Evolutionary conservation across 352 stramenopile genomes (phyloP).

Genomic region (Phytophthora citricola): DNA sequence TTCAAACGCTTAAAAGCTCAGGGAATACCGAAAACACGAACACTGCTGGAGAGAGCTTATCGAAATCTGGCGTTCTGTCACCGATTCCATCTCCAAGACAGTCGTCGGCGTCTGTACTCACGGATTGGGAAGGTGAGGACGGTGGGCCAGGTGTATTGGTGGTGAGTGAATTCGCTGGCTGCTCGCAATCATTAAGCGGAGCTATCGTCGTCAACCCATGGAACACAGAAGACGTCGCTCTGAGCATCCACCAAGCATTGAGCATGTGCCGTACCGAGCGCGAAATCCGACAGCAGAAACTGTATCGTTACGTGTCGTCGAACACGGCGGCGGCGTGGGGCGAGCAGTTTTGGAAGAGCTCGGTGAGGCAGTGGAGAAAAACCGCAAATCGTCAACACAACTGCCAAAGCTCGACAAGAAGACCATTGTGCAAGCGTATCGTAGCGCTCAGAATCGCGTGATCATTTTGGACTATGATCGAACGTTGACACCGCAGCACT

Average conservation of each 20-base stretch:
- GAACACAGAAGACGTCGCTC: constrained; percentile 87
- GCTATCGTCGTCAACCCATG: constrained; percentile 90
- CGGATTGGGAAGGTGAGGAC: constrained; percentile 82
- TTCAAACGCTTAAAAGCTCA: neutral
- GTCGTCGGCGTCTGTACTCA: constrained; percentile 51
- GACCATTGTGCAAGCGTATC: constrained; percentile 71
- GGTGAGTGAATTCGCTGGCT: constrained; percentile 90
- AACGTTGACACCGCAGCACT: constrained; percentile 81
- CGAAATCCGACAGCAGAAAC: constrained; percentile 89
- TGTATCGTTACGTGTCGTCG: constrained; percentile 89
- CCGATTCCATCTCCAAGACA: constrained; percentile 34
- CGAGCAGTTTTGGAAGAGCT: constrained; percentile 84
- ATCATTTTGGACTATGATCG: constrained; percentile 92
- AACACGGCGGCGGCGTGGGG: constrained; percentile 89
- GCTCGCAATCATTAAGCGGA: constrained; percentile 85
- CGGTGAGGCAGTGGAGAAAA: constrained; percentile 63
- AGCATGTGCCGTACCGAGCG: constrained; percentile 85
- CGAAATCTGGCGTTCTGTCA: constrained; percentile 28
- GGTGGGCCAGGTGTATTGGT: constrained; percentile 86
- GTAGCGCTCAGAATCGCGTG: constrained; percentile 73
- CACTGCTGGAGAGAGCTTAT: neutral
- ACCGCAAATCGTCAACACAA: constrained; percentile 53
- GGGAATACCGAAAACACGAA: neutral
- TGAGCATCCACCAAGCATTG: constrained; percentile 85
- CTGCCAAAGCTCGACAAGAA: constrained; percentile 69